Evolutionary conservation across 1,284 basidiomycete genomes (phyloP).

Genomic region (Sphaerobolus stellatus): DNA sequence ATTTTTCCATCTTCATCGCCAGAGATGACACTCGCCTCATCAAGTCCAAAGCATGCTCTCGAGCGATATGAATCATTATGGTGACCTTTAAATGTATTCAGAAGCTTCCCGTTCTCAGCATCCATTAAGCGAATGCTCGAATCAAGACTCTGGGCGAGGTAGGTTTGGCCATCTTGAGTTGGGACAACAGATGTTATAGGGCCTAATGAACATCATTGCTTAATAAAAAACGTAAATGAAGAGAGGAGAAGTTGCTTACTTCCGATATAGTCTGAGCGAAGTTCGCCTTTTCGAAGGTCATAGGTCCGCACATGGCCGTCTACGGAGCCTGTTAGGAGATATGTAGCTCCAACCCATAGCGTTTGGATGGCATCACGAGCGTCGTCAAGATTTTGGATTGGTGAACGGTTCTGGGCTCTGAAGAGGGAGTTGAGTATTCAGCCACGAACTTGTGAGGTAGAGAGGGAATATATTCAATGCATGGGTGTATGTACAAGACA

Average conservation of each 20-base stretch:
- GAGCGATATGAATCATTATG: constrained; percentile 73
- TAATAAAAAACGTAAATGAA: not conserved
- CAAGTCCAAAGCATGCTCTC: constrained; percentile 80
- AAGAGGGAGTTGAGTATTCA: not conserved
- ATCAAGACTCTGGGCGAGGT: constrained; percentile 83
- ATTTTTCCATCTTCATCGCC: constrained; percentile 89
- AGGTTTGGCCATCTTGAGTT: constrained; percentile 70
- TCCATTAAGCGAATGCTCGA: constrained; percentile 87
- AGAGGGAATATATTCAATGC: not conserved
- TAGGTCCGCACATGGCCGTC: constrained; percentile 93
- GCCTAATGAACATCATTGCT: constrained; percentile 45
- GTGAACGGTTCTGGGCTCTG: constrained; percentile 75
- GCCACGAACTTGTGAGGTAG: not conserved
- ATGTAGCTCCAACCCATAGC: constrained; percentile 61
- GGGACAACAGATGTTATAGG: constrained; percentile 83
- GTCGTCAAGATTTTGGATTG: constrained; percentile 91
- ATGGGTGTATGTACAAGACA: constrained; percentile 6
- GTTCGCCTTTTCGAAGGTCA: constrained; percentile 88
- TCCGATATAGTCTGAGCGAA: constrained; percentile 87
- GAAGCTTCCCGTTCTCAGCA: constrained; percentile 73
- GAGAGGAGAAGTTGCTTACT: constrained; percentile 52
- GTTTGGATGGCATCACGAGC: constrained; percentile 88
- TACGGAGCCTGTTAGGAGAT: constrained; percentile 80
- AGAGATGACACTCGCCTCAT: constrained; percentile 77
- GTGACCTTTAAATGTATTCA: constrained; percentile 86